Conservation (phyloP, 2,329 filamentous ascomycete genomes). For the Rhexocercosporidium sp. region DNA sequence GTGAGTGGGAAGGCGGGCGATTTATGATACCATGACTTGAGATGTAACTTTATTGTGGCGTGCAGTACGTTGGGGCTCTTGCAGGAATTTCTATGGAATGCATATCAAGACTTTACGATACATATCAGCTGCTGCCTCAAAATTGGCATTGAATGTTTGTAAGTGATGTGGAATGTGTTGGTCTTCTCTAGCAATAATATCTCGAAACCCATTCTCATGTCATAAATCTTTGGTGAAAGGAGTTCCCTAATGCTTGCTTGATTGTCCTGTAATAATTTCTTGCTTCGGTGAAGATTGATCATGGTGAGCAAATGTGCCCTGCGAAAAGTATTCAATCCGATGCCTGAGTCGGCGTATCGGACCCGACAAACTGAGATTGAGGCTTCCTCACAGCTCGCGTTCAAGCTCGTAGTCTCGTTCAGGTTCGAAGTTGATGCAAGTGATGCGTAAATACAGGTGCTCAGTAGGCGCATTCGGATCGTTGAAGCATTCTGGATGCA, state of each 20-base stretch:
- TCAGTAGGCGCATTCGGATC: neutral
- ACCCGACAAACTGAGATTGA: neutral
- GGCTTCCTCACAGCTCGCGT: neutral
- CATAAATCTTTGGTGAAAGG: too few species aligned
- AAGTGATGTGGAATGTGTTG: too few species aligned
- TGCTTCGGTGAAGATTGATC: too few species aligned
- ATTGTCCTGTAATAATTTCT: too few species aligned
- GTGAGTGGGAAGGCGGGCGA: neutral
- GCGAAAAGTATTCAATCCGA: too few species aligned
- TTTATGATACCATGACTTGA: neutral
- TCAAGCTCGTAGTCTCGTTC: neutral
- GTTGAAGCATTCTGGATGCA: neutral
- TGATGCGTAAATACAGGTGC: neutral
- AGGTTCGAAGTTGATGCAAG: neutral
- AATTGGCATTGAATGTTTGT: too few species aligned
- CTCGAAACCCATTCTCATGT: too few species aligned
- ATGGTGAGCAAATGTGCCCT: too few species aligned
- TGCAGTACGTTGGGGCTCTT: neutral
- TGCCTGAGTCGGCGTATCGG: neutral
- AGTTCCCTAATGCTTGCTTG: too few species aligned
- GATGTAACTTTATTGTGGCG: constrained; percentile 9
- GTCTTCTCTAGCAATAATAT: too few species aligned
- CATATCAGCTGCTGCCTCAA: too few species aligned
- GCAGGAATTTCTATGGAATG: neutral
- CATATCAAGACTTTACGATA: too few species aligned